These are phyloP conservation scores for Zarea fungicola DNA, from an alignment of 2,329 filamentous ascomycete species.

Conservation along the genomic window DNA sequence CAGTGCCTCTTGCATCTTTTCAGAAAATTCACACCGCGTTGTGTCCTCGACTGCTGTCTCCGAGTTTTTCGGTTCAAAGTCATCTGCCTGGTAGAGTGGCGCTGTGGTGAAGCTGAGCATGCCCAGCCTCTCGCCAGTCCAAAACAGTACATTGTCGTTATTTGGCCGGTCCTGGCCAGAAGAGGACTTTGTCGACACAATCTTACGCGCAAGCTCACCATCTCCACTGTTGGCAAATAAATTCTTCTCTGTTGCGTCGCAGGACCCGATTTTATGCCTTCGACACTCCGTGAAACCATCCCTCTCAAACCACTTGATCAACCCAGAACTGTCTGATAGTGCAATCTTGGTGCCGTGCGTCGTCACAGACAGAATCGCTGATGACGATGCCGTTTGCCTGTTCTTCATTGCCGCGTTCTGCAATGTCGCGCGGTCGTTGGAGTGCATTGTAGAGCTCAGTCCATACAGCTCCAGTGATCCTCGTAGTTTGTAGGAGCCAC, in stretches of 20 bases:
- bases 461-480: conserved; percentile 87
- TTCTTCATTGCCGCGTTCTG: conserved; percentile 62
- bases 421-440: conserved; percentile 22
- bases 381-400: conserved; percentile 72
- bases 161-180: conserved; percentile 32
- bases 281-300: conserved; percentile 65
- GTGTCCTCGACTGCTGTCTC: conserved; percentile 46
- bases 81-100: conserved; percentile 43
- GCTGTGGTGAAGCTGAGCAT: conserved; percentile 58
- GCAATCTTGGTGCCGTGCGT: conserved; percentile 79
- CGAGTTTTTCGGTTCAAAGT: conserved; percentile 45
- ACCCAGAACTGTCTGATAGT: conserved; percentile 77
- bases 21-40: conserved; percentile 57
- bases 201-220: conserved; percentile 75
- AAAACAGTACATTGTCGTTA: conserved; percentile 69
- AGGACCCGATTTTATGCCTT: conserved; percentile 50
- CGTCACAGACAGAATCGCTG: conserved; percentile 75
- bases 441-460: conserved; percentile 33
- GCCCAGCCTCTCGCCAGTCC: conserved; percentile 83
- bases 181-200: conserved; percentile 55
- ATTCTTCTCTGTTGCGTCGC: conserved; percentile 42
- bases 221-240: conserved; percentile 48
- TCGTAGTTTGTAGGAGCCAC: conserved; percentile 87
- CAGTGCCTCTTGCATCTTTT: conserved; percentile 68
- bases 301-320: conserved; percentile 85